Conservation (phyloP, 139 green algal genomes). For the Picochlorum sp. region DNA sequence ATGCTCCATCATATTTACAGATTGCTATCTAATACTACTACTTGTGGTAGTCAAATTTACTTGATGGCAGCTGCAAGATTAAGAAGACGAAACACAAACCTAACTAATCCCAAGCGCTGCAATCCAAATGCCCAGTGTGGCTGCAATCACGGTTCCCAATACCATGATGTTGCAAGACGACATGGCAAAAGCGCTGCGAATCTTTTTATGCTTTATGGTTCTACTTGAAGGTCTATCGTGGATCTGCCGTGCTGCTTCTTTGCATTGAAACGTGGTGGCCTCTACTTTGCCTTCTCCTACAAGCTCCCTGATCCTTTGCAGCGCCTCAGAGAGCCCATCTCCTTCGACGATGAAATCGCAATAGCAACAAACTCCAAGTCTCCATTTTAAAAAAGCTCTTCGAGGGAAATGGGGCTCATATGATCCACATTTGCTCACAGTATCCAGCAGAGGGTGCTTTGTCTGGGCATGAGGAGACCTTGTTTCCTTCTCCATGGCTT, state of each 20-base stretch:
- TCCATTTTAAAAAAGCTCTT: constrained; percentile 9
- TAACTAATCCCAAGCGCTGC: no score
- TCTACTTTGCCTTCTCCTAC: neutral
- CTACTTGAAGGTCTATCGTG: neutral
- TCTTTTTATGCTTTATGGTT: no score
- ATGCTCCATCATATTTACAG: no score
- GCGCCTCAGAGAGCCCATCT: neutral
- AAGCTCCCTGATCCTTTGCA: constrained; percentile 1
- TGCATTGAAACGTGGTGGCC: constrained; percentile 1
- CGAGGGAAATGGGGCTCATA: neutral
- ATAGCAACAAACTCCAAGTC: neutral
- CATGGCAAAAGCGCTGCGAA: neutral
- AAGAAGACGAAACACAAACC: no score
- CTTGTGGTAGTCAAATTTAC: no score
- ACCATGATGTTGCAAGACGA: neutral
- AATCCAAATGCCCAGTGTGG: neutral
- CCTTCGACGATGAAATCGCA: constrained; percentile 7
- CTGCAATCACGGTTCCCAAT: neutral
- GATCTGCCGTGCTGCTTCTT: neutral
- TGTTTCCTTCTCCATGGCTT: neutral
- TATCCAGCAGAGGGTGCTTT: constrained; percentile 4
- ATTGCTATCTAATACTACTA: no score
- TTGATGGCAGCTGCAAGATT: no score
- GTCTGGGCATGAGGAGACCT: neutral
- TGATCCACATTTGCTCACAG: constrained; percentile 10